A percentile compares a stretch with the other conserved stretches of the same genome.
Evolutionary conservation across 305 asterid genomes (phyloP).

Genomic region (Lippia alba): DNA sequence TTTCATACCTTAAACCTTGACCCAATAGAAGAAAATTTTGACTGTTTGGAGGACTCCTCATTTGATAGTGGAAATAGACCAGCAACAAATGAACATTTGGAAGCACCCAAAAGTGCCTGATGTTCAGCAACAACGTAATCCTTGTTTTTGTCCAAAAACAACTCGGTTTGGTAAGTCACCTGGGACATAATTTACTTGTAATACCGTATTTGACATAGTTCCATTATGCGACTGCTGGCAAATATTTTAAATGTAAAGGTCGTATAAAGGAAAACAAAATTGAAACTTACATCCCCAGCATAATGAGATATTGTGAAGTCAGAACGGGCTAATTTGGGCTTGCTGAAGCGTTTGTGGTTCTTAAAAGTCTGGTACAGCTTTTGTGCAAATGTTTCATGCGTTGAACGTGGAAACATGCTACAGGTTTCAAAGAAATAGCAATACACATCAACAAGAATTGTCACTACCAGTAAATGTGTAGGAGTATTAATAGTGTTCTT

Average conservation of each 20-base stretch:
- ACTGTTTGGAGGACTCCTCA: conserved; percentile 89
- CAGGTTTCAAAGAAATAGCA: conserved; percentile 36
- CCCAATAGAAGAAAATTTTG: conserved; percentile 96
- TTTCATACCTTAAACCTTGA: conserved; percentile 83
- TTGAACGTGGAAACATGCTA: conserved; percentile 98
- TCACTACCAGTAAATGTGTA: conserved; percentile 26
- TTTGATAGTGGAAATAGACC: conserved; percentile 75
- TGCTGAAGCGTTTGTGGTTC: conserved; percentile 88
- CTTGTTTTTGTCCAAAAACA: conserved; percentile 95
- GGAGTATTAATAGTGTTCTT: conserved; percentile 20
- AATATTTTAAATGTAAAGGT: conserved; percentile 12
- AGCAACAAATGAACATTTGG: conserved; percentile 81
- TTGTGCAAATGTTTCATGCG: conserved; percentile 94
- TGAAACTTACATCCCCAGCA: conserved; percentile 93
- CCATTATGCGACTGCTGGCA: not conserved
- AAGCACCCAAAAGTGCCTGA: conserved; percentile 88
- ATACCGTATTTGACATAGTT: conserved; percentile 28
- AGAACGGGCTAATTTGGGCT: conserved; percentile 94
- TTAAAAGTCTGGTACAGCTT: conserved; percentile 92
- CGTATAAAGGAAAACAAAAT: conserved; percentile 16
- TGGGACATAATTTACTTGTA: conserved; percentile 35
- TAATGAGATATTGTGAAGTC: conserved; percentile 95
- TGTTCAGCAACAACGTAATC: conserved; percentile 98
- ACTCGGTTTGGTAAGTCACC: conserved; percentile 97
- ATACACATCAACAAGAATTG: conserved; percentile 23